phyloP scores from a whole-genome alignment of 2,329 filamentous ascomycete species.

The Conoideocrella luteorostrata region DNA sequence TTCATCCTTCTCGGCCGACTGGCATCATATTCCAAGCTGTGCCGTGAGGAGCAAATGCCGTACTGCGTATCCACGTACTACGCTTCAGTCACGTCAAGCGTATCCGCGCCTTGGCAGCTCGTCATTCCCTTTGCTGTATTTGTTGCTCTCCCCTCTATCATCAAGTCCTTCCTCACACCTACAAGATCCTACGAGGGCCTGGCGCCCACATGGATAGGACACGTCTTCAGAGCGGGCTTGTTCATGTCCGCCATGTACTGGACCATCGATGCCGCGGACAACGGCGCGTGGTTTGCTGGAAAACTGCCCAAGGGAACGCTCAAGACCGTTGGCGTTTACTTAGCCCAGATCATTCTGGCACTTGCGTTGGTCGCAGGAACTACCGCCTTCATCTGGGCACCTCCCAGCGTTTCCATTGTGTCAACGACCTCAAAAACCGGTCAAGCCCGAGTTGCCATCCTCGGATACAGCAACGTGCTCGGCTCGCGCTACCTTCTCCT shows the following conservation, averaged over 20 bases:
- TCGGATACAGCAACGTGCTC: conserved; percentile 90
- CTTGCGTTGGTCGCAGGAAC: conserved; percentile 78
- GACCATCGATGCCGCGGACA: conserved; percentile 83
- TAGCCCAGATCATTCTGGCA: conserved; percentile 75
- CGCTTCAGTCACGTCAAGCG: conserved; percentile 83
- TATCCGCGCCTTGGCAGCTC: conserved; percentile 86
- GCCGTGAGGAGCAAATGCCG: conserved; percentile 97
- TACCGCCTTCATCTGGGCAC: conserved; percentile 77
- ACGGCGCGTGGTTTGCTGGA: conserved; percentile 67
- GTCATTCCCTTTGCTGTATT: conserved; percentile 70
- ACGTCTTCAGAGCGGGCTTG: conserved; percentile 69
- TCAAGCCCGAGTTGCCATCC: conserved; percentile 61
- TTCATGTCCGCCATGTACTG: conserved; percentile 76
- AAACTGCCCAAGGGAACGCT: conserved; percentile 50
- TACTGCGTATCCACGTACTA: conserved; percentile 96
- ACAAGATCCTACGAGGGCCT: conserved; percentile 84
- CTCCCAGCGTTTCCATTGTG: conserved; percentile 73
- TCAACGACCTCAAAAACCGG: conserved; percentile 37
- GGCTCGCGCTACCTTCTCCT: conserved; percentile 85
- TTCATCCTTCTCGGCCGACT: conserved; percentile 75
- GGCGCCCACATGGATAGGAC: conserved; percentile 76
- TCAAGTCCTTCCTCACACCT: conserved; percentile 74
- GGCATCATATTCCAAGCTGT: conserved; percentile 84
- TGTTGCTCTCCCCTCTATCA: conserved; percentile 63
- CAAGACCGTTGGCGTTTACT: conserved; percentile 67